A percentile compares a stretch with the other conserved stretches of the same genome.
phyloP scores from a whole-genome alignment of 2,329 filamentous ascomycete species.

The Fusarium dimerum region DNA sequence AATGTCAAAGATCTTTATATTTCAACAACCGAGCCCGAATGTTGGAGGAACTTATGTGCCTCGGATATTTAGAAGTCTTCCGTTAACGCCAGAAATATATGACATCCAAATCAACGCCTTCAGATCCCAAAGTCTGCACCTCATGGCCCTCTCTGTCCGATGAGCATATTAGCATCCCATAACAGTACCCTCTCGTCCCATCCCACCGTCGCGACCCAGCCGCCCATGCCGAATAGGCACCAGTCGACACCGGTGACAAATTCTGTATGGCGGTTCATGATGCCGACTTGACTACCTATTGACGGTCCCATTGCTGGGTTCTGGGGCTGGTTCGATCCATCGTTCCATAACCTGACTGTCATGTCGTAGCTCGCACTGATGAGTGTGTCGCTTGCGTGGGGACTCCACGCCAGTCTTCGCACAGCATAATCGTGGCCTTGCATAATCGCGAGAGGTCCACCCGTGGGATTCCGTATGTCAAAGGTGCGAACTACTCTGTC shows the following conservation, averaged over 20 bases:
- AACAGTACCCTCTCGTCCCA: conserved; percentile 93
- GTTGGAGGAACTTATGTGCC: too few species aligned
- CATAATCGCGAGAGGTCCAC: conserved; percentile 72
- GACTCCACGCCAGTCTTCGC: conserved; percentile 84
- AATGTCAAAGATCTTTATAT: too few species aligned
- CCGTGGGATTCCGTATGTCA: conserved; percentile 76
- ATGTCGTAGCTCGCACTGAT: conserved; percentile 96
- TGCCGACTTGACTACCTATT: conserved; percentile 71
- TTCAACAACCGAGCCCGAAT: too few species aligned
- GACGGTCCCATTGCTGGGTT: conserved; percentile 39
- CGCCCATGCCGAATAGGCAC: conserved; percentile 93
- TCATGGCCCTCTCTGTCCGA: conserved; percentile 31
- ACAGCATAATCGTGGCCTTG: conserved; percentile 91
- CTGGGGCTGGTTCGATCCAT: conserved; percentile 54
- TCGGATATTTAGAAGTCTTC: neutral
- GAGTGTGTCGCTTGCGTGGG: conserved; percentile 85
- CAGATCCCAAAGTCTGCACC: neutral
- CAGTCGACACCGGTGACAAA: conserved; percentile 96
- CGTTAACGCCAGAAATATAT: neutral
- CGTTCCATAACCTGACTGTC: conserved; percentile 93
- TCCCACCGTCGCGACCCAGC: conserved; percentile 91
- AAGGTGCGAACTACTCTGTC: conserved; percentile 87
- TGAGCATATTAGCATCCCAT: conserved; percentile 76
- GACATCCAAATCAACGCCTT: conserved; percentile 21
- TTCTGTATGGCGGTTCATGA: conserved; percentile 93